Conservation (phyloP, 2,329 filamentous ascomycete species). For the Parasarocladium wereldwijsianum region DNA sequence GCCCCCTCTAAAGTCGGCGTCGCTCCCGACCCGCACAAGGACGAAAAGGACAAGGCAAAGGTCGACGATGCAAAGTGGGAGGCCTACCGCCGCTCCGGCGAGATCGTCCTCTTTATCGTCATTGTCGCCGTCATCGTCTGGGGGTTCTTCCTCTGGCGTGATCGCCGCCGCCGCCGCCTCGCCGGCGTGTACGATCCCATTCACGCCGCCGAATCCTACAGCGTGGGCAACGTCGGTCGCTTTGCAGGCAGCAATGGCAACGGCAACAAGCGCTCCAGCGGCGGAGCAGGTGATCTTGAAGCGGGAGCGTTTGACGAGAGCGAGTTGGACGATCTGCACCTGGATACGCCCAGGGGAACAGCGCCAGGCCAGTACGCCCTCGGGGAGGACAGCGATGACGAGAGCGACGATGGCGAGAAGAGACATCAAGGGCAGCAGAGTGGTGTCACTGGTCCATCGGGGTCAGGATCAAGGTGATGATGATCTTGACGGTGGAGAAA, state of each 20-base stretch:
- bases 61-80: slow-evolving; percentile 78
- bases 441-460: slow-evolving; percentile 1
- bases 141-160: slow-evolving; percentile 57
- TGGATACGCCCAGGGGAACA: slow-evolving; percentile 26
- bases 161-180: slow-evolving; percentile 34
- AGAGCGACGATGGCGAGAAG: slow-evolving; percentile 3
- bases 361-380: slow-evolving; percentile 37
- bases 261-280: slow-evolving; percentile 24
- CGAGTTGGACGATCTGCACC: slow-evolving; percentile 46
- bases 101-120: slow-evolving; percentile 72
- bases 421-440: background rate
- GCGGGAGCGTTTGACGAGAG: slow-evolving; percentile 52
- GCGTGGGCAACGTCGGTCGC: slow-evolving; percentile 19
- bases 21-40: slow-evolving; percentile 39
- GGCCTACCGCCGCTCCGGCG: slow-evolving; percentile 77
- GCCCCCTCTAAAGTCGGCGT: slow-evolving; percentile 65
- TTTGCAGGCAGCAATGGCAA: slow-evolving; percentile 29
- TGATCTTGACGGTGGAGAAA: too few relatives aligned
- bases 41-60: slow-evolving; percentile 37
- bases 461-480: slow-evolving; percentile 4
- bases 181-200: background rate
- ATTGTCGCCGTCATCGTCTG: slow-evolving; percentile 57
- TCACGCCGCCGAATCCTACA: slow-evolving; percentile 18
- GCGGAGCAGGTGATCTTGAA: slow-evolving; percentile 38
- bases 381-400: slow-evolving; percentile 40